Percentiles rank a stretch among this genome's conserved stretches.
Conservation (phyloP, 2,329 filamentous ascomycete species). For the Catunica adiposa region DNA sequence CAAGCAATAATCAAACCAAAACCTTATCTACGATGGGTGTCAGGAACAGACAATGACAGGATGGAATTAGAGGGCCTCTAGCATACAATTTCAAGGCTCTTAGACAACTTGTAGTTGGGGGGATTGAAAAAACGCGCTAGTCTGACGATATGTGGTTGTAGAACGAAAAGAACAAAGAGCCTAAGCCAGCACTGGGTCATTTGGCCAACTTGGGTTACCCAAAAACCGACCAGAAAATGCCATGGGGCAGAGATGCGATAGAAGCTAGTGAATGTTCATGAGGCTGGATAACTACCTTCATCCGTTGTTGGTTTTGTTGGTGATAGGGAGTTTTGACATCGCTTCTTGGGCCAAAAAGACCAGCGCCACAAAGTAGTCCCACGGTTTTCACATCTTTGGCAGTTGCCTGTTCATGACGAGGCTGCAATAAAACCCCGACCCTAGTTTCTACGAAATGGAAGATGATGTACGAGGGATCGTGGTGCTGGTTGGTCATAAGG, state of each 20-base stretch:
- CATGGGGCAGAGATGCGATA: not conserved
- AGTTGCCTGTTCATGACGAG: not conserved
- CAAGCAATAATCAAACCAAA: not conserved
- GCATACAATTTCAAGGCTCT: not conserved
- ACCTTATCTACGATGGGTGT: not conserved
- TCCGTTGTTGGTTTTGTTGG: not conserved
- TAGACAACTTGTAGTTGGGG: too few species aligned
- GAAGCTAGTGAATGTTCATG: not conserved
- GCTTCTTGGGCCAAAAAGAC: too few species aligned
- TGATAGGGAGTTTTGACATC: not conserved
- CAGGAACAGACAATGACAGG: not conserved
- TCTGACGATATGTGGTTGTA: not conserved
- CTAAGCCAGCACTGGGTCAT: not conserved
- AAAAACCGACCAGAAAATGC: not conserved
- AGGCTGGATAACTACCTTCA: not conserved
- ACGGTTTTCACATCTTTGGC: not conserved
- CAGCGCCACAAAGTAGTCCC: not conserved
- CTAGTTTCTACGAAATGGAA: too few species aligned
- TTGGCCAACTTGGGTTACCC: not conserved
- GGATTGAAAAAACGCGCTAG: too few species aligned
- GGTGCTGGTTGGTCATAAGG: not conserved
- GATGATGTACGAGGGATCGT: not conserved
- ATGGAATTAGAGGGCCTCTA: not conserved
- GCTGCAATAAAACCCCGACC: too few species aligned
- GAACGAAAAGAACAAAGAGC: not conserved